Percentiles rank a stretch among this genome's conserved stretches.
phyloP scores from a whole-genome alignment of 2,329 filamentous ascomycete genomes.

The Hypocrella siamensis region DNA sequence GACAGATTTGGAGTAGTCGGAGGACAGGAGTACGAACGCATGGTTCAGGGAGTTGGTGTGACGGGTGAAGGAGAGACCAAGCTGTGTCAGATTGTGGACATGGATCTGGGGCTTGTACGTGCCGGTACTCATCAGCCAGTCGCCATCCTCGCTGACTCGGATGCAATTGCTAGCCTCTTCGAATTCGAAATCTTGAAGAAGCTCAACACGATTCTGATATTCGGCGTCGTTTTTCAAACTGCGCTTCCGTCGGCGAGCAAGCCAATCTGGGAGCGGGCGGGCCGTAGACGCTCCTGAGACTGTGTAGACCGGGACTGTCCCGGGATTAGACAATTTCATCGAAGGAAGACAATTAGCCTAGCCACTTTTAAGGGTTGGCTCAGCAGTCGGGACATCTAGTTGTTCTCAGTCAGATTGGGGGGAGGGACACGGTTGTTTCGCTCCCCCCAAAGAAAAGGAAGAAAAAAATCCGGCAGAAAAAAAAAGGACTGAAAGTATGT shows the following conservation, averaged over 20 bases:
- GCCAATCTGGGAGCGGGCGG: conserved; percentile 85
- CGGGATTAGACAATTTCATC: conserved; percentile 75
- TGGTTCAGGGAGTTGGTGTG: conserved; percentile 88
- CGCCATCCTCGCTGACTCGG: conserved; percentile 80
- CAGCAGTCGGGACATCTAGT: too few relatives aligned
- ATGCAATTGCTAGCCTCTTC: conserved; percentile 89
- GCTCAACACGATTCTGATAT: conserved; percentile 83
- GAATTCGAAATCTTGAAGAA: conserved; percentile 95
- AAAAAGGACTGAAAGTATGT: too few relatives aligned
- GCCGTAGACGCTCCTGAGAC: conserved; percentile 83
- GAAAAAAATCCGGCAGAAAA: neutral
- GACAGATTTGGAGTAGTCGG: conserved; percentile 85
- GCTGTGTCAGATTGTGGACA: conserved; percentile 83
- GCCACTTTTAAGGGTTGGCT: too few relatives aligned
- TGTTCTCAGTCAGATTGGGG: neutral
- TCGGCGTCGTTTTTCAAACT: conserved; percentile 86
- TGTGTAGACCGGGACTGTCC: conserved; percentile 81
- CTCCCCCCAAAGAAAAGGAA: neutral
- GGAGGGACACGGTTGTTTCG: neutral
- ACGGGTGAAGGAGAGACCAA: conserved; percentile 83
- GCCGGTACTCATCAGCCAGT: conserved; percentile 94
- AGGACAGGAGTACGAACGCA: conserved; percentile 75
- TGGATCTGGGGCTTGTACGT: conserved; percentile 60
- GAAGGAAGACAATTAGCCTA: neutral
- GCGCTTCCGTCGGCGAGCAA: conserved; percentile 75